Evolutionary conservation across 2,329 filamentous ascomycete species (phyloP).

Genomic region (Aspergillus brunneoviolaceus): DNA sequence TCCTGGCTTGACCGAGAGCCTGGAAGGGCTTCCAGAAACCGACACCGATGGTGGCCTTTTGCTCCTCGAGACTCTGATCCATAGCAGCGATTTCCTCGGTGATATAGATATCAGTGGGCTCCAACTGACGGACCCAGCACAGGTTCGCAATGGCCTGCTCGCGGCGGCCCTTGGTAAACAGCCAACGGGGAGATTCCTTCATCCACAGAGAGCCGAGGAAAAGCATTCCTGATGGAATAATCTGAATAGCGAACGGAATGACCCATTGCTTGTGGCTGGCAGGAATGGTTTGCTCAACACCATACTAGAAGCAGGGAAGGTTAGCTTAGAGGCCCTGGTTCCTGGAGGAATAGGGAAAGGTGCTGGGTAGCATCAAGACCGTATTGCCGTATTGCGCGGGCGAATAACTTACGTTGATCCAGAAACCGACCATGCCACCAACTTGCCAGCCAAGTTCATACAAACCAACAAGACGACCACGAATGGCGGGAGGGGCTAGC

Average conservation of each 20-base stretch:
- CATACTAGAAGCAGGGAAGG: conserved; percentile 42
- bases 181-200: conserved; percentile 65
- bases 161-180: conserved; percentile 66
- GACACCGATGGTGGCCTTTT: conserved; percentile 60
- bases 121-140: conserved; percentile 43
- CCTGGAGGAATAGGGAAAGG: background rate
- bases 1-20: conserved; percentile 52
- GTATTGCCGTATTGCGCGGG: background rate
- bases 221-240: conserved; percentile 35
- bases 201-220: conserved; percentile 60
- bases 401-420: conserved; percentile 39
- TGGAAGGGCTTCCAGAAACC: conserved; percentile 74
- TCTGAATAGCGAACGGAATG: conserved; percentile 35
- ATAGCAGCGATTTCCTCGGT: conserved; percentile 70
- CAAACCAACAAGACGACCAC: conserved; percentile 54
- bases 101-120: conserved; percentile 58
- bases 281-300: conserved; percentile 42
- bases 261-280: conserved; percentile 33
- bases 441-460: conserved; percentile 55
- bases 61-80: conserved; percentile 66
- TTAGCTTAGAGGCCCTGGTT: conserved; percentile 12
- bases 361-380: background rate
- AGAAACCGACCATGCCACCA: conserved; percentile 47
- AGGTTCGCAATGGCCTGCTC: conserved; percentile 62
- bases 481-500: conserved; percentile 54